Conservation (phyloP, 2,329 filamentous ascomycete species). For the Trichophyton schoenleinii region DNA sequence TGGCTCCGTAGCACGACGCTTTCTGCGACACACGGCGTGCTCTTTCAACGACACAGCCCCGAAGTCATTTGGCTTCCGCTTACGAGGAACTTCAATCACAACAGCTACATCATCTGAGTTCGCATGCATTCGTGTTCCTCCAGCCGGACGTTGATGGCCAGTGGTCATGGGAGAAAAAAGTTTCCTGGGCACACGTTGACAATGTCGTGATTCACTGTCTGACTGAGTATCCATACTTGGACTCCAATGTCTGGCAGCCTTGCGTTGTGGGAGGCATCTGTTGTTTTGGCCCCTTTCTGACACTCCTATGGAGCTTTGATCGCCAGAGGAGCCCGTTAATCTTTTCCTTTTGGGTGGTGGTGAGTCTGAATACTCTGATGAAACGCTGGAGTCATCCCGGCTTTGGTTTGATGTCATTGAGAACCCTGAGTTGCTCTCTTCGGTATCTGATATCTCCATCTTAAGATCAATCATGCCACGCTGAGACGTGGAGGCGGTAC, state of each 20-base stretch:
- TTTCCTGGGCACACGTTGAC: background rate
- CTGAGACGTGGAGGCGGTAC: background rate
- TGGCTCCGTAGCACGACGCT: background rate
- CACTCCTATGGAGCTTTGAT: background rate
- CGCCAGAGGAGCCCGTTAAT: background rate
- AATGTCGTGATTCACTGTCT: background rate
- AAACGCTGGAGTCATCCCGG: background rate
- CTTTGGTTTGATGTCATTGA: background rate
- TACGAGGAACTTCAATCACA: conserved; percentile 4
- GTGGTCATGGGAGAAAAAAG: background rate
- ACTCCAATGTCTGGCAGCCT: background rate
- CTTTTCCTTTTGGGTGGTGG: background rate
- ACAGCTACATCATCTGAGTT: background rate
- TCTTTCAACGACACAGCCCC: background rate
- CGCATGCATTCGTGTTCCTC: background rate
- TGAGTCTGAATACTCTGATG: background rate
- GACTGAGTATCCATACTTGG: background rate
- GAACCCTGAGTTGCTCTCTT: background rate
- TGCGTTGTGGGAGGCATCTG: background rate
- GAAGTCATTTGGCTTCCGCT: background rate
- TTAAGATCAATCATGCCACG: background rate
- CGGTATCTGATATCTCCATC: background rate
- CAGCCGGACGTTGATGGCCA: background rate
- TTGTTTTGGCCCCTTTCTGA: background rate
- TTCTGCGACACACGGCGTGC: background rate